Evolutionary conservation across 75 land plant species (phyloP).

Genomic region (Cunninghamia lanceolata): DNA sequence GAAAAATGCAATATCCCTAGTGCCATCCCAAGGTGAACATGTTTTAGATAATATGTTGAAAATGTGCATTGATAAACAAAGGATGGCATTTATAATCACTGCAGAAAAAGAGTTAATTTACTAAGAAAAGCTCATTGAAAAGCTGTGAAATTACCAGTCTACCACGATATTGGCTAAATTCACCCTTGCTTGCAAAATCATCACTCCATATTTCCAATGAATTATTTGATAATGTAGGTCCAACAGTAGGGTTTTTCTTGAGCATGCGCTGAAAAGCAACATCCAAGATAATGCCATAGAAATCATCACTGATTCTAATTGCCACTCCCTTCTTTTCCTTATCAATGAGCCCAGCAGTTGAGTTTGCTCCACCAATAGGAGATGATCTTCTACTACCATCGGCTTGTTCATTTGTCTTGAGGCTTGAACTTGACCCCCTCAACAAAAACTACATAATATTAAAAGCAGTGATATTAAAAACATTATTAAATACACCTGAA

Average conservation of each 20-base stretch:
- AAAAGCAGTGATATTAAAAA: constrained; percentile 1
- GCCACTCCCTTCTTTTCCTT: constrained; percentile 44
- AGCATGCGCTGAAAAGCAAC: constrained; percentile 71
- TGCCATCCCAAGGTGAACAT: not conserved
- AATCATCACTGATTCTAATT: constrained; percentile 43
- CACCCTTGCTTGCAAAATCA: constrained; percentile 65
- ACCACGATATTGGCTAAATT: constrained; percentile 84
- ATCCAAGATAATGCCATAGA: constrained; percentile 55
- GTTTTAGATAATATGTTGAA: not conserved
- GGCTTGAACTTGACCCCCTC: constrained; percentile 38
- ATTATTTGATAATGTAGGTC: constrained; percentile 17
- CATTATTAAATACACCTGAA: too few relatives aligned
- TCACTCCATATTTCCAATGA: constrained; percentile 68
- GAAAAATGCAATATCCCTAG: not conserved
- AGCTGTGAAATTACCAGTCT: constrained; percentile 50
- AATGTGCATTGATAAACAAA: not conserved
- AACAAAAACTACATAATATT: constrained; percentile 38
- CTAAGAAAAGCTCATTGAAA: not conserved
- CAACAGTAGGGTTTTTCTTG: constrained; percentile 36
- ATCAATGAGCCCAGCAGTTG: constrained; percentile 20
- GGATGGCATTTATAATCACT: not conserved
- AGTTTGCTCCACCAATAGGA: not conserved
- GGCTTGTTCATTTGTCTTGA: constrained; percentile 26
- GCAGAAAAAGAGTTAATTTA: not conserved
- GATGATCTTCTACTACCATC: constrained; percentile 18